Evolutionary conservation across 352 stramenopile genomes (phyloP).

Genomic region (Phytophthora citrophthora): DNA sequence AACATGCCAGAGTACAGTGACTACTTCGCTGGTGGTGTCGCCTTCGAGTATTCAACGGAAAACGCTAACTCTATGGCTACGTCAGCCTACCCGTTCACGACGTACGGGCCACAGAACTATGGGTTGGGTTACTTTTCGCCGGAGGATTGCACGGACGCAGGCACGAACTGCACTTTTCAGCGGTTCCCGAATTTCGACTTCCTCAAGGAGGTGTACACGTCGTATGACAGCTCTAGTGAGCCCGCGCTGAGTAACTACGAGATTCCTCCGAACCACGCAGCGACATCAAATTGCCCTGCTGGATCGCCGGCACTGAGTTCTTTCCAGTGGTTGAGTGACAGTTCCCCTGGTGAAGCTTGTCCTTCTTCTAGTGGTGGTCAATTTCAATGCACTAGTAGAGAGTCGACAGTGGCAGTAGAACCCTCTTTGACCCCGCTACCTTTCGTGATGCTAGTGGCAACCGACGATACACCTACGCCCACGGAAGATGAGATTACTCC

Average conservation of each 20-base stretch:
- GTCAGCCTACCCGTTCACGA: constrained; percentile 69
- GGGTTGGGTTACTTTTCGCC: constrained; percentile 78
- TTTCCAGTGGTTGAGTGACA: constrained; percentile 17
- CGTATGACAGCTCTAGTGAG: constrained; percentile 39
- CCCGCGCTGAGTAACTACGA: constrained; percentile 34
- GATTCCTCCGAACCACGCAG: constrained; percentile 26
- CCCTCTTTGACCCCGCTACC: not conserved
- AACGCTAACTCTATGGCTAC: constrained; percentile 68
- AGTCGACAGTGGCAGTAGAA: not conserved
- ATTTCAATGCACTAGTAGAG: constrained; percentile 13
- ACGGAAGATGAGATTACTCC: not conserved
- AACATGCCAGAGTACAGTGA: constrained; percentile 54
- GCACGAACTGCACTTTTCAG: constrained; percentile 53
- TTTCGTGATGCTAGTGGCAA: constrained; percentile 1
- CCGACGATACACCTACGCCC: not conserved
- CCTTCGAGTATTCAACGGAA: constrained; percentile 85
- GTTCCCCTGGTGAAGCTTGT: constrained; percentile 12
- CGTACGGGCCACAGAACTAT: constrained; percentile 74
- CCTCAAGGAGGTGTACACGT: constrained; percentile 53
- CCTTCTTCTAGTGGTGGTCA: not conserved
- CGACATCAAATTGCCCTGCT: constrained; percentile 26
- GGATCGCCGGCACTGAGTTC: not conserved
- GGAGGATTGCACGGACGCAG: constrained; percentile 59
- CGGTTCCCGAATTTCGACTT: constrained; percentile 73
- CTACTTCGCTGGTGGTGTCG: constrained; percentile 70